Evolutionary conservation across 2,329 filamentous ascomycete species (phyloP).

Genomic region (Trichoderma sp.): DNA sequence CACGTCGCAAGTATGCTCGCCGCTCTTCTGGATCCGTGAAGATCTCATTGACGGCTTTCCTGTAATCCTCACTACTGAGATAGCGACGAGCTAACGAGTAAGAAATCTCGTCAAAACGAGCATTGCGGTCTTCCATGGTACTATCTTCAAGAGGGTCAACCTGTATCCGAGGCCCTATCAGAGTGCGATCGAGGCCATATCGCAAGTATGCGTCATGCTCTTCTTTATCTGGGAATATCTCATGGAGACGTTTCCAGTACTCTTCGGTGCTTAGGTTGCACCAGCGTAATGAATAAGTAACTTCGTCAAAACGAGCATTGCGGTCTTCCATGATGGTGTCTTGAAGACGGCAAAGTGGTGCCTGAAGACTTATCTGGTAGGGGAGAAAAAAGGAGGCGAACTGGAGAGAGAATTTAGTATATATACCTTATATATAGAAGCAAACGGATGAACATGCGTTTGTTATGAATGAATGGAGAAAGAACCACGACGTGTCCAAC

Average conservation of each 20-base stretch:
- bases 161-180: too few relatives aligned
- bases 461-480: background rate
- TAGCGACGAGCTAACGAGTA: background rate
- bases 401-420: background rate
- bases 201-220: background rate
- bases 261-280: background rate
- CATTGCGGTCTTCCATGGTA: background rate
- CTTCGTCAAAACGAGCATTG: constrained; percentile 3
- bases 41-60: background rate
- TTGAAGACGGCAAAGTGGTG: background rate
- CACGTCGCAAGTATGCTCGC: background rate
- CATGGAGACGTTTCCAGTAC: background rate
- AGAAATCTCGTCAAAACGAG: constrained; percentile 1
- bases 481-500: too few relatives aligned
- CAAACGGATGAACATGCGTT: background rate
- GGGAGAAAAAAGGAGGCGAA: background rate
- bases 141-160: too few relatives aligned
- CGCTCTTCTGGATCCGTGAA: background rate
- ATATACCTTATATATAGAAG: background rate
- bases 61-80: background rate
- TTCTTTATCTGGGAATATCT: background rate
- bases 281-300: background rate
- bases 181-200: background rate
- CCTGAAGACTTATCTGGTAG: background rate
- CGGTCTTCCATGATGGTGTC: background rate